A percentile compares a stretch with the other conserved stretches of the same genome.
Evolutionary conservation across 2,329 filamentous ascomycete genomes (phyloP).

Genomic region (Botrytis paeoniae): DNA sequence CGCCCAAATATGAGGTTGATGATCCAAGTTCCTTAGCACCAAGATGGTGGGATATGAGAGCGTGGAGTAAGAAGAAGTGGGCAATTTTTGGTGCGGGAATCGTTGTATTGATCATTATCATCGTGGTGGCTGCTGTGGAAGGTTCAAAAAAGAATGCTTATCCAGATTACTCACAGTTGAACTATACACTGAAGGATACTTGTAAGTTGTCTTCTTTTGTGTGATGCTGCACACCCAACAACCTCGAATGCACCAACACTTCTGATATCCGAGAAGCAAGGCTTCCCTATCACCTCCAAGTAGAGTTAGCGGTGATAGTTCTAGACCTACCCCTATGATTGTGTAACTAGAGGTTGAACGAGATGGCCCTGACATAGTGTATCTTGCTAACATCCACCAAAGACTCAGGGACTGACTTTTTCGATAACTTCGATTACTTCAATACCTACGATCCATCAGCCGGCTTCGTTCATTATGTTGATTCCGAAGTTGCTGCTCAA

Average conservation of each 20-base stretch:
- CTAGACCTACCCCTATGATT: neutral
- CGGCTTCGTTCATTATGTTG: constrained; percentile 48
- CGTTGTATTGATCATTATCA: constrained; percentile 45
- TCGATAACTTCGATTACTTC: constrained; percentile 47
- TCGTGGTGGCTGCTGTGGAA: constrained; percentile 46
- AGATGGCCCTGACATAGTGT: neutral
- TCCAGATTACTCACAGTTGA: constrained; percentile 43
- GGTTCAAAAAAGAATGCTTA: constrained; percentile 41
- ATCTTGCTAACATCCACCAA: constrained; percentile 7
- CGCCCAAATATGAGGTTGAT: constrained; percentile 29
- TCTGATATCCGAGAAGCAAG: neutral
- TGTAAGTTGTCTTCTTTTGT: constrained; percentile 33
- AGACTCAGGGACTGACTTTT: constrained; percentile 43
- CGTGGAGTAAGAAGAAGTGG: constrained; percentile 55
- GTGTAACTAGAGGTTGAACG: neutral
- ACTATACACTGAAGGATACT: constrained; percentile 43
- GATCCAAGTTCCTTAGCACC: constrained; percentile 23
- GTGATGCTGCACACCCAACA: neutral
- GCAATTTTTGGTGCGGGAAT: constrained; percentile 41
- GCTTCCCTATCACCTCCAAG: neutral
- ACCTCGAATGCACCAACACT: neutral
- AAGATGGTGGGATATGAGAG: constrained; percentile 47
- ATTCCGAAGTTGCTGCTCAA: constrained; percentile 27
- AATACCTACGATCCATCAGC: constrained; percentile 44
- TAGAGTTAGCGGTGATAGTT: neutral